These are phyloP conservation scores for Purpureocillium takamizusanense DNA, from an alignment of 2,329 filamentous ascomycete genomes.

Conservation along the genomic window DNA sequence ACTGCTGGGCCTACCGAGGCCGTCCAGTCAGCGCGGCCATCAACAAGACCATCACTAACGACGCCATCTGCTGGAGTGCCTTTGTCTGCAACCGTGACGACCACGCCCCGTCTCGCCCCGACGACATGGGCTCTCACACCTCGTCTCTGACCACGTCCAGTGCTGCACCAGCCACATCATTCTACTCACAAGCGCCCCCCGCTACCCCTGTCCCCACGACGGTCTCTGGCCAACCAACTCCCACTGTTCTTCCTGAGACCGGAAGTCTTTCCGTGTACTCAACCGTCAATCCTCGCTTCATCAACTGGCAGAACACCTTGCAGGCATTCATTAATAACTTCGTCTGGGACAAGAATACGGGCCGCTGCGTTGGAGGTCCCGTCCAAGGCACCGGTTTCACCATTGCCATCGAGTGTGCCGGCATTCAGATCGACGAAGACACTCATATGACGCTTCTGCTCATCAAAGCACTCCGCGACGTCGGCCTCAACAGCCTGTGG, in stretches of 20 bases:
- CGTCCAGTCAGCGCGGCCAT: conserved; percentile 27
- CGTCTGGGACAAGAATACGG: conserved; percentile 27
- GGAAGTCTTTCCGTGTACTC: conserved; percentile 22
- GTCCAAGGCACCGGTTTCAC: conserved; percentile 25
- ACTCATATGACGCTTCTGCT: conserved; percentile 29
- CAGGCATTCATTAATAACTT: conserved; percentile 29
- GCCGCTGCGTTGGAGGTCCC: conserved; percentile 21
- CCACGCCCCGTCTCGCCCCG: conserved; percentile 21
- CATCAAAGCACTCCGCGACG: conserved; percentile 27
- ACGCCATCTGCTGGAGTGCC: conserved; percentile 29
- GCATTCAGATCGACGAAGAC: conserved; percentile 26
- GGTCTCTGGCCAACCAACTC: conserved; percentile 17
- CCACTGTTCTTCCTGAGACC: conserved; percentile 17
- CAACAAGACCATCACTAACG: conserved; percentile 26
- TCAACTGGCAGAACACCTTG: conserved; percentile 30
- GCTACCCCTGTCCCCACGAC: conserved; percentile 13
- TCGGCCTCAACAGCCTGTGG: conserved; percentile 27
- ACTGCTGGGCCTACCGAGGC: conserved; percentile 32
- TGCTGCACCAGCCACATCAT: conserved; percentile 22
- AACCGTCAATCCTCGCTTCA: conserved; percentile 26
- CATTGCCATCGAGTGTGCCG: conserved; percentile 26
- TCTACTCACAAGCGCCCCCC: conserved; percentile 17
- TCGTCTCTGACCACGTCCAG: conserved; percentile 23
- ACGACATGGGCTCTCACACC: conserved; percentile 24
- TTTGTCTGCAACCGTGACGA: conserved; percentile 31